Evolutionary conservation across 2,329 filamentous ascomycete species (phyloP), one percentile per base, ranked within the genome.

Genomic region (Cyanodermella asteris): DNA sequence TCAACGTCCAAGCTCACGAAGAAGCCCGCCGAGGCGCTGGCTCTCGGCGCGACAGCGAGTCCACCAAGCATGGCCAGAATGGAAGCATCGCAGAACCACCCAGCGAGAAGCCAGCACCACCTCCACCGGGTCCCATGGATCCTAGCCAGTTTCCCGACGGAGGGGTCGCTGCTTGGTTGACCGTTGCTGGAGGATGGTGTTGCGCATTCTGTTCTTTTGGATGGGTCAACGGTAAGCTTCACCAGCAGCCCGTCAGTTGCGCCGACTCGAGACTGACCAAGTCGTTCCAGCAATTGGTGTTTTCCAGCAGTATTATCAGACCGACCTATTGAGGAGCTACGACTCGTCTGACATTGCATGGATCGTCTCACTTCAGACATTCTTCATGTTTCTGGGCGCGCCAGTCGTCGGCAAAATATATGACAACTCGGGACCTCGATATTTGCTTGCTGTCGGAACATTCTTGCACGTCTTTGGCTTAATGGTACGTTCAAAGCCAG

Each of bases 251-350:
- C 37, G 22, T 22, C 13, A 9, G 18, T 7, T 33, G 18, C 12
- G 8, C 12, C 8, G 12, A 8, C 55, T 22, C 19, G n/a, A 17
- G 21, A 22, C 13, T 7, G 18, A 23, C 13, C 30, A 14, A 18
- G 26, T 26, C 20, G 30, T 45, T n/a, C 27, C 24, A 39, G 48
- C 42, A 16, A 41, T 55, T 24, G 63, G 62, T 5, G 46, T 59
- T 11, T 68, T 69, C 35, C 62, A 69, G 36, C 51, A 57, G 10
- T 65, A 66, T 38, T 71, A 70, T 35, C 46, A 64, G 31, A 47
- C 41, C 5, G 43, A 54, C 5, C 50, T 57, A 10, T 44, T 70
- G 2, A 40, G 35, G 5, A 22, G 46, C 3, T 61, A 62, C 32
- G 58, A 59, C 0, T 37, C 59, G 2, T 61, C 56, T 28, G 58